Base-by-base conservation (phyloP, 169 alveolate species). In the Theileria equi region DNA sequence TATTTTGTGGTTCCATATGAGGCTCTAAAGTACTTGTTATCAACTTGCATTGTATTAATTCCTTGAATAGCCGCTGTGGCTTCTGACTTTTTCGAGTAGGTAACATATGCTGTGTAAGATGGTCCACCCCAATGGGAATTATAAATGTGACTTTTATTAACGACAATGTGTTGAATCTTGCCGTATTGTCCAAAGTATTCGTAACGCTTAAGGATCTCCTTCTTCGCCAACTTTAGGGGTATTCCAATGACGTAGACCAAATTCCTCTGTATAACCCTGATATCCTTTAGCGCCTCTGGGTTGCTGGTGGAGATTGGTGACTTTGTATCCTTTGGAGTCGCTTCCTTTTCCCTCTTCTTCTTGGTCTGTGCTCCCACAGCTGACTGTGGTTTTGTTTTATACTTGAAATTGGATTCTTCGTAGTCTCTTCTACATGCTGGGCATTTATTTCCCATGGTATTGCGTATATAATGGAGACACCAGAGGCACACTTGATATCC, bases 1-100 rank as follows among this genome's bases (percentile, higher is more conserved):
- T 94, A 94, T 87, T 94, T 94, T 34, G 96, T 94, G 11, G 98
- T 94, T 16, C 98, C 98, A 65, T 90, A 94, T 7, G 95, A 91
- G 29, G 97, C 96, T 80, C 93, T 84, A 59, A 94, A 88, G 19
- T 77, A 80, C 52, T 89, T 93, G 10, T 89, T 92, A 64, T 92
- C 95, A 63, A 91, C 73, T n/a, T 79, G 90, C 59, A 89, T 86
- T 34, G 94, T 94, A 65, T 94, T 95, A 17, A 92, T 88, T 59
- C 88, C 89, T 82, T 91, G 93, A 43, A 94, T 94, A 16, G 97
- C 97, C 71, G 85, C 83, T 28, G 93, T 83, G 7, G 97, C 96
- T 59, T 93, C 96, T 10, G 82, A 58, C 49, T 92, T 92, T 54
- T 81, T 89, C 29, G 94, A 84, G 82, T 94, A 94, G 16, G 98